Base-by-base conservation (phyloP, 768 basidiomycete genomes). In the Lactarius hatsudake region DNA sequence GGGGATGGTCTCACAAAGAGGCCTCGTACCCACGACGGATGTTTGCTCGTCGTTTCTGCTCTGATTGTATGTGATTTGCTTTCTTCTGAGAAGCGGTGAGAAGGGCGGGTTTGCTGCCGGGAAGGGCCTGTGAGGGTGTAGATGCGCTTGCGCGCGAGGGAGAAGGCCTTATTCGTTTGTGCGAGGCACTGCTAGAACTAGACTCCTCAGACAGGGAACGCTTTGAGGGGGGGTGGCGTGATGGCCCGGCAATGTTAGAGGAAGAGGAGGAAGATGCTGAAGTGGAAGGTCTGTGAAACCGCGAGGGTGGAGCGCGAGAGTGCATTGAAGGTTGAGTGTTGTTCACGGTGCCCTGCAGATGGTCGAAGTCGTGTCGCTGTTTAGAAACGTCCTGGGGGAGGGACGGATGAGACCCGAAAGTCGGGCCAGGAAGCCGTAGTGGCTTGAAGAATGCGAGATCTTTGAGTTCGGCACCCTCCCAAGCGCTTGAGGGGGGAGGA, bases 41-140 rank as follows among this genome's bases (percentile, higher is more conserved):
- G 72, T 94, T 95, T 17, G 93, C 93, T 38, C 95, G 86, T 30
- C 95, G 87, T 76, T 96, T 96, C 79, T 96, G 94, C 79, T 97
- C 95, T 2, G 89, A 91, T 72, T 93, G 90, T 71, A 97, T 96
- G 74, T 97, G 94, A 72, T 96, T 96, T 48, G 90, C 90, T 74
- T 95, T 93, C 75, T 96, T 96, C 81, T 95, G 92, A 2, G 89
- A 87, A 0, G 91, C 86, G 1, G 89, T 88, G 30, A 96, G 83
- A 30, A 94, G 81, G 9, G 78, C 69, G 4, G 78, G 75, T 63
- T 80, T 78, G 71, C 69, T 56, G 70, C 67, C 17, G 51, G 60
- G 5, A 26, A 53, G 55, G 34, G 18, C 65, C 71, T 26, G 69
- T n/a, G 15, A 75, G 69, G 40, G 70, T 68, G 6, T 54, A 23